Percentiles rank a stretch among this genome's conserved stretches.
Evolutionary conservation across 371 early-diverging fungal species (phyloP).

Genomic region (Funneliformis caledonium): DNA sequence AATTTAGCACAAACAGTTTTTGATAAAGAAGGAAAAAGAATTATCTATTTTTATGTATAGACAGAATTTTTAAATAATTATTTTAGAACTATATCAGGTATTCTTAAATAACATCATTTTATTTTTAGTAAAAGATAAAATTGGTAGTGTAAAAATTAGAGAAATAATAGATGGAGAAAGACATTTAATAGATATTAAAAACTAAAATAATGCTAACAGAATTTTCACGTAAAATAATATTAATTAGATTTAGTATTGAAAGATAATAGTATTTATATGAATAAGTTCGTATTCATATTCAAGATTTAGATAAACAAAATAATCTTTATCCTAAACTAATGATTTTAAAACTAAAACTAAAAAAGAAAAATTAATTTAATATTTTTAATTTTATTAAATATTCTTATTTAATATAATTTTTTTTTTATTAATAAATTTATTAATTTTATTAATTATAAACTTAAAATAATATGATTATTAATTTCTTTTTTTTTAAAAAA

Average conservation of each 20-base stretch:
- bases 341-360: too few relatives aligned
- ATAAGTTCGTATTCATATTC: not conserved
- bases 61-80: not conserved
- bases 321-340: too few relatives aligned
- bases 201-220: not conserved
- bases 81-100: not conserved
- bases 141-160: not conserved
- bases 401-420: too few relatives aligned
- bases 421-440: too few relatives aligned
- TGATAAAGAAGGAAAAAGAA: not conserved
- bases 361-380: too few relatives aligned
- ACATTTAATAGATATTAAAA: not conserved
- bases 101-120: constrained; percentile 11
- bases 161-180: not conserved
- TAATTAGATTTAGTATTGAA: not conserved
- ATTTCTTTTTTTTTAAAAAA: too few relatives aligned
- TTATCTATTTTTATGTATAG: not conserved
- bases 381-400: too few relatives aligned
- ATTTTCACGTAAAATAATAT: not conserved
- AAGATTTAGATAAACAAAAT: too few relatives aligned
- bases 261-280: constrained; percentile 12
- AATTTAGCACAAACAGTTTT: constrained; percentile 2
- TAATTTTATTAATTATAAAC: too few relatives aligned
- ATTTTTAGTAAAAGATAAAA: not conserved
- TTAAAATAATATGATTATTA: too few relatives aligned